Evolutionary conservation across 2,329 filamentous ascomycete species (phyloP).

Genomic region (Microsporum audouinii): DNA sequence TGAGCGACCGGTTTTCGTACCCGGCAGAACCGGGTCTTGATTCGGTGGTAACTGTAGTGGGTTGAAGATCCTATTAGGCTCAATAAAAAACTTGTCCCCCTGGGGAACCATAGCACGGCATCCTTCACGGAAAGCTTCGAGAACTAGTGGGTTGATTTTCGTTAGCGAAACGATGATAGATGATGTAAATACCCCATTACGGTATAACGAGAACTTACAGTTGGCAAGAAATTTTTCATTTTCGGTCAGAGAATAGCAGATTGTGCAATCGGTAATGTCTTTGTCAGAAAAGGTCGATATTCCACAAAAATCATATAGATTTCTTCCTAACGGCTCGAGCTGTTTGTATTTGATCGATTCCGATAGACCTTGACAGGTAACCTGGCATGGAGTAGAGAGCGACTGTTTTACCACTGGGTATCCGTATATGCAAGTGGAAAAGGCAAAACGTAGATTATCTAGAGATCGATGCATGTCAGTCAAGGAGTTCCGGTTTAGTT

Average conservation of each 20-base stretch:
- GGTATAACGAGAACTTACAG: conserved; percentile 22
- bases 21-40: conserved; percentile 17
- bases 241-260: conserved; percentile 34
- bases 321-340: conserved; percentile 19
- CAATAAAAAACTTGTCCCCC: conserved; percentile 30
- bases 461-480: conserved; percentile 10
- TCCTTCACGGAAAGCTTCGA: conserved; percentile 37
- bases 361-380: conserved; percentile 29
- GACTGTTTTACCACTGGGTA: conserved; percentile 27
- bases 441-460: conserved; percentile 38
- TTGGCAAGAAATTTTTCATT: conserved; percentile 34
- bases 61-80: conserved; percentile 32
- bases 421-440: conserved; percentile 35
- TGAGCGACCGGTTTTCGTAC: conserved; percentile 12
- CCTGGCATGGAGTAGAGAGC: conserved; percentile 35
- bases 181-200: not conserved
- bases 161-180: conserved; percentile 6
- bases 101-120: conserved; percentile 31
- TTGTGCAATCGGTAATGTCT: conserved; percentile 31
- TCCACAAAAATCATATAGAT: conserved; percentile 30
- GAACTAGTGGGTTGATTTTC: conserved; percentile 21
- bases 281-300: conserved; percentile 30
- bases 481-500: not conserved
- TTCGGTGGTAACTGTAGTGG: conserved; percentile 28
- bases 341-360: conserved; percentile 25